Evolutionary conservation across 2,329 filamentous ascomycete species (phyloP), one percentile per base, ranked within the genome.

Genomic region (Myriangium duriaei): DNA sequence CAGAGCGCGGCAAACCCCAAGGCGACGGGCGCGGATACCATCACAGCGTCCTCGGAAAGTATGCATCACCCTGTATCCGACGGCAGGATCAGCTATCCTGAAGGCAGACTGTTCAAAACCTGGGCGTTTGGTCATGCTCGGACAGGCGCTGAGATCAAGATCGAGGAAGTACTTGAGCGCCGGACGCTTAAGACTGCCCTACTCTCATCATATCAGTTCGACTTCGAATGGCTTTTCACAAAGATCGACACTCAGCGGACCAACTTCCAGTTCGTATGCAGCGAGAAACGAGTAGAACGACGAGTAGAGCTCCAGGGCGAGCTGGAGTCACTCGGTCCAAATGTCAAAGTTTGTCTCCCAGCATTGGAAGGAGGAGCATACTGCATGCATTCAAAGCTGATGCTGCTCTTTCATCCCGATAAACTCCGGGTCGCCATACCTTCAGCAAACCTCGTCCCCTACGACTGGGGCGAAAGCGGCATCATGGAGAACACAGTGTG

Each of bases 351-450:
- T 39, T 86, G 83, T 54, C 94, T 96, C 52, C 88, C 88, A 11
- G 71, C 72, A 2, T 88, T 95, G 82, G 66, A 74, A 29, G 72
- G 75, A 2, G n/a, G n/a, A 7, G 30, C 36, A 5, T 32, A 39
- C 26, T 77, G 71, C 49, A 94, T 96, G 86, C 91, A 96, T 58
- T 93, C 85, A 34, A 96, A 98, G 55, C 66, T 96, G 30, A 87
- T 93, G 71, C 61, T 96, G 1, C 68, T 96, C n/a, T 88, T 86
- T 49, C 83, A 85, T 49, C 62, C 71, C 0, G 61, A 62, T 1
- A 77, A 86, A 54, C 59, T 95, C 11, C 75, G 91, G 5, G 68
- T 98, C 31, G 88, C 81, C 1, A 67, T 96, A 2, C 86, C 91
- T 0, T 88, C 80, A 3, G 91, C 86, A 1, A 98, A 98, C 50